These are phyloP conservation scores for Penicillium lividum DNA, from an alignment of 495 filamentous ascomycete species.

Conservation along the genomic window DNA sequence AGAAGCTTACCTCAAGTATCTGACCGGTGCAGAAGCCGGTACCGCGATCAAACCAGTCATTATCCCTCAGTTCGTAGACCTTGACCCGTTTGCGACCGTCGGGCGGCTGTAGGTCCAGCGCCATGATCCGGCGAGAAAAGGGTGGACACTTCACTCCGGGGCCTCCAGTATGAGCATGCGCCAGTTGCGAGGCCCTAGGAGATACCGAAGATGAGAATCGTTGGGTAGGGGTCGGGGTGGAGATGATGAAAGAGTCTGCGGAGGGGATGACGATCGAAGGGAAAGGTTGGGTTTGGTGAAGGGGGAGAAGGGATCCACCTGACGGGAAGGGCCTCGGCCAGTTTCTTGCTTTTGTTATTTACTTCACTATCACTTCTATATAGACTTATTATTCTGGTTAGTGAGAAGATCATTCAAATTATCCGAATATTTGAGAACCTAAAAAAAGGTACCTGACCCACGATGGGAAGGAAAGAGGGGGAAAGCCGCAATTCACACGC, in stretches of 20 bases:
- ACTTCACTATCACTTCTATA: not conserved
- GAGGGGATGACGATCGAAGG: conserved; percentile 33
- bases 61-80: conserved; percentile 96
- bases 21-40: conserved; percentile 92
- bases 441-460: conserved; percentile 1
- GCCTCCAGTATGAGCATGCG: conserved; percentile 41
- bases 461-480: not conserved
- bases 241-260: conserved; percentile 17
- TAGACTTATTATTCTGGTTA: not conserved
- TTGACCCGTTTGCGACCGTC: conserved; percentile 96
- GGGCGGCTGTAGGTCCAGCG: conserved; percentile 78
- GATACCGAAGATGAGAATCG: conserved; percentile 16
- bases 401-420: not conserved
- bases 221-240: conserved; percentile 8
- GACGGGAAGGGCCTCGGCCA: conserved; percentile 24
- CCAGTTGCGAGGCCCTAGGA: conserved; percentile 37
- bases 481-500: not conserved
- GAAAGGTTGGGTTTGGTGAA: conserved; percentile 10
- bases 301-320: conserved; percentile 22
- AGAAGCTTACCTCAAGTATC: conserved; percentile 68
- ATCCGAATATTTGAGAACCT: not conserved
- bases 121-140: conserved; percentile 61
- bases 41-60: conserved; percentile 98
- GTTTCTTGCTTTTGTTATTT: conserved; percentile 1
- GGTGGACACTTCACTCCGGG: conserved; percentile 46